Conservation (phyloP, 2,329 filamentous ascomycete genomes). For the Cladobotryum mycophilum region DNA sequence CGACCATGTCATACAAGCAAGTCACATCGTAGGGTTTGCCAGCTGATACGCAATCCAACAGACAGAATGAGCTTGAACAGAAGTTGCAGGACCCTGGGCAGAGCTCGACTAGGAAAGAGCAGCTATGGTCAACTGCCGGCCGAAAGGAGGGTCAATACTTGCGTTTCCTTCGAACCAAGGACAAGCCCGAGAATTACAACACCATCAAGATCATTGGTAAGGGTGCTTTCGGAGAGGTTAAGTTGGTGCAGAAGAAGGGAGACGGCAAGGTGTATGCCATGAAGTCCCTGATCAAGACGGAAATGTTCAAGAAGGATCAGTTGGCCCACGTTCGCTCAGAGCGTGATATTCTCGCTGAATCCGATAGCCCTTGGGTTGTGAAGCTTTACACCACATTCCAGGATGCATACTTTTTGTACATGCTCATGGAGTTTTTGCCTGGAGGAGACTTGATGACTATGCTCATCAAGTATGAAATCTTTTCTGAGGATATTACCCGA, state of each 20-base stretch:
- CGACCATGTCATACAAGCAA: constrained; percentile 20
- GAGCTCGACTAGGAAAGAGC: constrained; percentile 69
- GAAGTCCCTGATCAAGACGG: constrained; percentile 96
- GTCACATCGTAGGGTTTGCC: neutral
- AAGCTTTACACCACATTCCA: constrained; percentile 99
- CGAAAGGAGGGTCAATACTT: constrained; percentile 89
- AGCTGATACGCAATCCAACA: constrained; percentile 29
- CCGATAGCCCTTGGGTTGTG: constrained; percentile 99
- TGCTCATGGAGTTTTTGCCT: constrained; percentile 98
- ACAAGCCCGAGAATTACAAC: constrained; percentile 88
- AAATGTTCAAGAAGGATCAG: constrained; percentile 99
- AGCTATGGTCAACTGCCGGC: constrained; percentile 77
- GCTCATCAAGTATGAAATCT: constrained; percentile 99
- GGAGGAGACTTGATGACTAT: constrained; percentile 99
- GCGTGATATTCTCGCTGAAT: constrained; percentile 94
- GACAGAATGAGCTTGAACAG: constrained; percentile 86
- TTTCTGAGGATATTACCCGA: constrained; percentile 95
- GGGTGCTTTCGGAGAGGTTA: constrained; percentile 97
- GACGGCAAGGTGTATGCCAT: constrained; percentile 97
- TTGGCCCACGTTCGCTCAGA: constrained; percentile 95
- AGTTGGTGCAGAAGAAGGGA: constrained; percentile 91
- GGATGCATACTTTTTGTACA: constrained; percentile 91
- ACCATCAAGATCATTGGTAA: constrained; percentile 99
- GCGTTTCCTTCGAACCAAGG: constrained; percentile 87
- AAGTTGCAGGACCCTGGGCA: constrained; percentile 73